phyloP scores from a whole-genome alignment of 495 filamentous ascomycete genomes.

The Chaetomium fimeti region DNA sequence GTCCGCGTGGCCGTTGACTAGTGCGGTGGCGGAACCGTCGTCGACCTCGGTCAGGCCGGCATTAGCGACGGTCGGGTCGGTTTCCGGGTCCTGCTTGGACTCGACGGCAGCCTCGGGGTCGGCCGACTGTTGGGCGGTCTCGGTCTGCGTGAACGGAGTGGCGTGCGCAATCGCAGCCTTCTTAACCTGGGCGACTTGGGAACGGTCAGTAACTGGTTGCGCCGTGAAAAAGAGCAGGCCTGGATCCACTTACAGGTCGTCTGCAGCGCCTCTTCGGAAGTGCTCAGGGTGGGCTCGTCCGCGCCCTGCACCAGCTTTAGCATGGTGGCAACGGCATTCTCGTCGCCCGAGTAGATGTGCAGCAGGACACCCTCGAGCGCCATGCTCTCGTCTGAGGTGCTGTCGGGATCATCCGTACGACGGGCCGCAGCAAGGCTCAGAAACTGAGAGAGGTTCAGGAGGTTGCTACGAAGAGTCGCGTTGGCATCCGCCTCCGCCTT shows the following conservation, averaged over 20 bases:
- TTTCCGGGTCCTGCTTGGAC: slow-evolving; percentile 49
- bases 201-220: slow-evolving; percentile 30
- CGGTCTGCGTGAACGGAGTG: slow-evolving; percentile 32
- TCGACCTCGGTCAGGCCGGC: slow-evolving; percentile 71
- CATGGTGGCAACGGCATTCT: slow-evolving; percentile 76
- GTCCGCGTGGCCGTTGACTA: slow-evolving; percentile 54
- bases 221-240: background rate
- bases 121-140: slow-evolving; percentile 40
- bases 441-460: slow-evolving; percentile 74
- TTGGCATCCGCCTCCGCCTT: slow-evolving; percentile 58
- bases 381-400: slow-evolving; percentile 65
- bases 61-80: slow-evolving; percentile 75
- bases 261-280: slow-evolving; percentile 61
- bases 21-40: slow-evolving; percentile 40
- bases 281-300: slow-evolving; percentile 66
- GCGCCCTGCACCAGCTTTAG: slow-evolving; percentile 79
- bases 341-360: slow-evolving; percentile 82
- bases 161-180: slow-evolving; percentile 53
- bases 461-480: slow-evolving; percentile 52
- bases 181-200: slow-evolving; percentile 72
- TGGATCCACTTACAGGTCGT: slow-evolving; percentile 67
- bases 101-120: slow-evolving; percentile 39
- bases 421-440: slow-evolving; percentile 73
- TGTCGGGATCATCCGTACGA: slow-evolving; percentile 62
- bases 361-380: slow-evolving; percentile 90